phyloP scores from a whole-genome alignment of 2,329 filamentous ascomycete species.

The Huntiella decipiens region DNA sequence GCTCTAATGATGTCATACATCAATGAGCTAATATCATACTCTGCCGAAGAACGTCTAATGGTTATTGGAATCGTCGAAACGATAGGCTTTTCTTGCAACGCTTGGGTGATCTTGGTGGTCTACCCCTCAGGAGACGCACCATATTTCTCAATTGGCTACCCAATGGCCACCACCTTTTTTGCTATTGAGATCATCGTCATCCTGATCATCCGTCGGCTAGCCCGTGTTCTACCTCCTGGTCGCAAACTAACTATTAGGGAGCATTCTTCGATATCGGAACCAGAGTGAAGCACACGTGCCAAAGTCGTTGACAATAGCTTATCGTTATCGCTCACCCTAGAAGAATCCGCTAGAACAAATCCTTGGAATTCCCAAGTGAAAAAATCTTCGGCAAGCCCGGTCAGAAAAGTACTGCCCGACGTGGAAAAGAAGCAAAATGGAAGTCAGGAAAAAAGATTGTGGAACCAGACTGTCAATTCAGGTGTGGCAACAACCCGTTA shows the following conservation, averaged over 20 bases:
- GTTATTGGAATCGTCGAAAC: slow-evolving; percentile 31
- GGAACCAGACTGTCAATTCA: too few relatives aligned
- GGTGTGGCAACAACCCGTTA: too few relatives aligned
- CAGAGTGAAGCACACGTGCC: too few relatives aligned
- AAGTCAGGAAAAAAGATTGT: too few relatives aligned
- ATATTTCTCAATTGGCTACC: slow-evolving; percentile 22
- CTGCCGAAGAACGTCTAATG: slow-evolving; percentile 29
- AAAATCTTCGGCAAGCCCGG: too few relatives aligned
- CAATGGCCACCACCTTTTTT: slow-evolving; percentile 18
- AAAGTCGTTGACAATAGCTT: too few relatives aligned
- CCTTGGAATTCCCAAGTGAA: too few relatives aligned
- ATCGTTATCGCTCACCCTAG: too few relatives aligned
- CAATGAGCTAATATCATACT: slow-evolving; percentile 25
- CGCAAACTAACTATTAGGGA: not conserved
- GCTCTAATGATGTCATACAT: slow-evolving; percentile 26
- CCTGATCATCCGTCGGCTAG: slow-evolving; percentile 12
- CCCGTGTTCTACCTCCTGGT: not conserved
- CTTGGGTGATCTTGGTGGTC: slow-evolving; percentile 24
- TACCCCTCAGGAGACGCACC: slow-evolving; percentile 21
- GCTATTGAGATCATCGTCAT: slow-evolving; percentile 15
- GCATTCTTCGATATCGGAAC: too few relatives aligned
- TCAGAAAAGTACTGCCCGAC: too few relatives aligned
- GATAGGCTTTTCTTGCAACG: slow-evolving; percentile 24
- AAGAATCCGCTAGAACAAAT: too few relatives aligned
- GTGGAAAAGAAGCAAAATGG: too few relatives aligned